Conservation (phyloP, 164 flowering plant species). For the Akebia trifoliata region DNA sequence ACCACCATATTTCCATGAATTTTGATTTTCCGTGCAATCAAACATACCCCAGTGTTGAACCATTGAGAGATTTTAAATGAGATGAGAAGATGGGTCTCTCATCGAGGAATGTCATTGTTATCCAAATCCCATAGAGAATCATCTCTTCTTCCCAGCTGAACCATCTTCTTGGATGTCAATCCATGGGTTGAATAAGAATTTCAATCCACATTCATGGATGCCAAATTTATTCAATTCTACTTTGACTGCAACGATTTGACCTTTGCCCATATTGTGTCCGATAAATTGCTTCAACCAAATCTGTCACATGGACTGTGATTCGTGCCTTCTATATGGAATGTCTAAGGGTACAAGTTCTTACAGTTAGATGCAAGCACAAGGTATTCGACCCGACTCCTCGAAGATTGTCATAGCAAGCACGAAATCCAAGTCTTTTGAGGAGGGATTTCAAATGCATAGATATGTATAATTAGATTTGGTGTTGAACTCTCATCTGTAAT, state of each 20-base stretch:
- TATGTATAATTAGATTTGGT: constrained; percentile 33
- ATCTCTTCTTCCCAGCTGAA: constrained; percentile 21
- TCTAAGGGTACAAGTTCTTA: constrained; percentile 21
- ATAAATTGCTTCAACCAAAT: constrained; percentile 37
- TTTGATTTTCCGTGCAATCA: too few relatives aligned
- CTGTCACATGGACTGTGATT: constrained; percentile 45
- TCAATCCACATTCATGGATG: constrained; percentile 25
- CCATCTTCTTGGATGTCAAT: constrained; percentile 30
- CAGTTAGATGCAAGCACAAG: constrained; percentile 19
- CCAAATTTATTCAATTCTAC: constrained; percentile 41
- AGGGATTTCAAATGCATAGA: constrained; percentile 34
- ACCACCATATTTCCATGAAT: too few relatives aligned
- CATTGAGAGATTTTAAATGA: constrained; percentile 11
- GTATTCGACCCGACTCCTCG: constrained; percentile 47
- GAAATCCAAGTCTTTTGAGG: constrained; percentile 14
- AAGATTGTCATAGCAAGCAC: constrained; percentile 37
- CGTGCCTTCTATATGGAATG: constrained; percentile 28
- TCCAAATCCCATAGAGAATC: neutral
- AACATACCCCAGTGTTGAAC: constrained; percentile 2
- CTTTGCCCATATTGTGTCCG: constrained; percentile 32
- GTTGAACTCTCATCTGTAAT: constrained; percentile 26
- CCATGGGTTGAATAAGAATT: constrained; percentile 20
- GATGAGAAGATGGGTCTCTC: constrained; percentile 11
- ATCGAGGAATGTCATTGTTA: constrained; percentile 4
- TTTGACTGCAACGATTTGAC: constrained; percentile 28